Evolutionary conservation across 805 yeast genomes (phyloP), one percentile per base, ranked within the genome.

Genomic region (Lipomyces lipofer): DNA sequence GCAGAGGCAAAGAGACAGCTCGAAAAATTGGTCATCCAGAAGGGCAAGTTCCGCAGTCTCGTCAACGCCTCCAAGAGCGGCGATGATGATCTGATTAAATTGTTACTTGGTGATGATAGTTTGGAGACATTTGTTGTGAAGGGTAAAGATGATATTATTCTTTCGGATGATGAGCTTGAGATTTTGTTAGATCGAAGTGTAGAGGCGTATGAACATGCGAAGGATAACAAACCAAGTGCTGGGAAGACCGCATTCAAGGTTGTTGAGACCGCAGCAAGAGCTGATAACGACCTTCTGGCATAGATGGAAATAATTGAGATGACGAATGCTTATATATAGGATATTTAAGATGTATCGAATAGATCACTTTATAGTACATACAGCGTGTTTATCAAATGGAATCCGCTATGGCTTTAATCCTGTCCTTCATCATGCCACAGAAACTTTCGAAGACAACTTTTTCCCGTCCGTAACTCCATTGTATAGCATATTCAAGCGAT

Each of bases 1-100:
- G 95, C 96, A 1, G 86, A 85, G 38, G 78, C 85, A 22, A 94
- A 94, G 70, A 77, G 96, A 56, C 81, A 80, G 54, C 75, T 91
- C 54, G 97, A 89, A 63, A 82, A 85, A 54, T 77, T 86, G 47
- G 82, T 86, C 13, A 73, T 82, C 28, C 66, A 54, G 27, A 53
- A 47, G 13, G 66, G 66, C 15, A 64, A 64, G 39, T 63, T 63
- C 48, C 30, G 43, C 17, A 49, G 48, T n/a, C 30, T 45, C 29
- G 27, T 30, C 22, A 29, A 21, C 40, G 8, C 36, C 19, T 28
- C 49, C 21, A 35, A 29, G 28, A 28, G 25, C n/a, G 36, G 12
- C 13, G 55, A 46, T 22, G 61, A 50, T 19, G 62, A 53, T 4
- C 29, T 57, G 29, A 17, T 38, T 2, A 33, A 10, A 17, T 33